Percentiles rank a stretch among this genome's conserved stretches.
phyloP scores from a whole-genome alignment of 2,329 filamentous ascomycete genomes.

The Ramichloridium luteum region DNA sequence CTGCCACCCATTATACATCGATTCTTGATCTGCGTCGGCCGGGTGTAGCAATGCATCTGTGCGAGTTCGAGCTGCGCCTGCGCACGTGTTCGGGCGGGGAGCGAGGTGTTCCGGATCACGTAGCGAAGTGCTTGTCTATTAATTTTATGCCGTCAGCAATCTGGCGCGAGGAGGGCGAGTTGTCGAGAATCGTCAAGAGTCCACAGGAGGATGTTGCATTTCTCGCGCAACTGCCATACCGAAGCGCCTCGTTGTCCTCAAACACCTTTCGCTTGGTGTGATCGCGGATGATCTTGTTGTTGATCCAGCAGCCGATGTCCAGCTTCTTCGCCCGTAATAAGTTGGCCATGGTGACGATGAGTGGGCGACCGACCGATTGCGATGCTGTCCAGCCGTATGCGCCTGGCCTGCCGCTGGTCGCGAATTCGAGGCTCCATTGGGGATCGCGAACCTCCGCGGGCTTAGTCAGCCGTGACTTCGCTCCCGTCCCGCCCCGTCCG shows the following conservation, averaged over 20 bases:
- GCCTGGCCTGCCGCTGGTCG: no score
- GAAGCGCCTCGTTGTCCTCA: slow-evolving; percentile 72
- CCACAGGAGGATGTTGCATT: no score
- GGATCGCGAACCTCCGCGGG: no score
- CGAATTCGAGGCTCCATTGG: no score
- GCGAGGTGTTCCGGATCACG: slow-evolving; percentile 82
- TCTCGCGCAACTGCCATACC: slow-evolving; percentile 50
- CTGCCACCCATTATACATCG: slow-evolving; percentile 87
- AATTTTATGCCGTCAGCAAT: no score
- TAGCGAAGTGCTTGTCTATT: slow-evolving; percentile 67
- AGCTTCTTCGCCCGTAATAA: slow-evolving; percentile 75
- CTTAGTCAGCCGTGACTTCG: no score
- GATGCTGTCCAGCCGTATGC: neutral
- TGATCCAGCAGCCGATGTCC: slow-evolving; percentile 77
- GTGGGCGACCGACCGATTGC: no score
- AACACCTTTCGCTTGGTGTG: slow-evolving; percentile 95
- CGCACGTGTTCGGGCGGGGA: slow-evolving; percentile 68
- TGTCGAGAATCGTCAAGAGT: no score
- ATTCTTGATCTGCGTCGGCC: slow-evolving; percentile 87
- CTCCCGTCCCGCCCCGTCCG: no score
- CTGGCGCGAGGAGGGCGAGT: no score
- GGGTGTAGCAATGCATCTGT: slow-evolving; percentile 93
- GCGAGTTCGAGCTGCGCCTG: slow-evolving; percentile 87
- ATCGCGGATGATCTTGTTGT: slow-evolving; percentile 78
- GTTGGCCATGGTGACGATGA: slow-evolving; percentile 36